Base-by-base conservation (phyloP, 1,139 yeast species). In the Torulaspora globosa region DNA sequence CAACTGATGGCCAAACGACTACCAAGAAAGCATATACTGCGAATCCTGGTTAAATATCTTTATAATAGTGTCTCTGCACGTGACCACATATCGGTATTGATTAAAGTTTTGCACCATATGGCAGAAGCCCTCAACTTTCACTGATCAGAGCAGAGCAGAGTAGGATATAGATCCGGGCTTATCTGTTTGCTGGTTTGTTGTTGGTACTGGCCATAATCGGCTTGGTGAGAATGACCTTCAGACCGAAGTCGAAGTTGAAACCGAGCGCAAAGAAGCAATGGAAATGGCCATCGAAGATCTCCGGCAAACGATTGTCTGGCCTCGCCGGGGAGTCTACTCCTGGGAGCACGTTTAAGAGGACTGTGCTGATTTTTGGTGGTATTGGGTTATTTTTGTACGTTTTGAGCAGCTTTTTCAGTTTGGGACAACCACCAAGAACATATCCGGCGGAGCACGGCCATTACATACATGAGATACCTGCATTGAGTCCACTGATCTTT, bases 401-500 rank as follows among this genome's bases (percentile, higher is more conserved):
- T 6, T 41, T 46, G 24, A 40, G 41, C 21, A 43, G 47, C 26
- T 32, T 45, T 11, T 48, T 45, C 33, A 31, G 35, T 9, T 26
- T 43, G 18, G 44, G 47, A 23, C 38, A 43, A 3, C 35, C 38
- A 26, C 21, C 48, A 29, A 34, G 49, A 32, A 42, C 36, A 5
- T 51, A 51, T 33, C 65, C 70, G 10, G 58, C 63, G 21, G 57
- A 58, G 18, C 78, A 72, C 53, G 78, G 78, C 1, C 57, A 67
- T 36, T 71, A 70, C 54, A 54, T 59, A 9, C 58, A 68, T 36
- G 75, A 73, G 46, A 69, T 79, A 19, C 72, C 70, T 27, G 75
- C 84, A 10, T 64, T 69, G 12, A 72, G 78, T 14, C 71, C 72
- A 41, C 73, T 76, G 58, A 80, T 84, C 23, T 83, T 75, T 59